Percentiles rank a stretch among this genome's conserved stretches.
Conservation (phyloP, 257 asterid species). For the Capsicum pubescens region DNA sequence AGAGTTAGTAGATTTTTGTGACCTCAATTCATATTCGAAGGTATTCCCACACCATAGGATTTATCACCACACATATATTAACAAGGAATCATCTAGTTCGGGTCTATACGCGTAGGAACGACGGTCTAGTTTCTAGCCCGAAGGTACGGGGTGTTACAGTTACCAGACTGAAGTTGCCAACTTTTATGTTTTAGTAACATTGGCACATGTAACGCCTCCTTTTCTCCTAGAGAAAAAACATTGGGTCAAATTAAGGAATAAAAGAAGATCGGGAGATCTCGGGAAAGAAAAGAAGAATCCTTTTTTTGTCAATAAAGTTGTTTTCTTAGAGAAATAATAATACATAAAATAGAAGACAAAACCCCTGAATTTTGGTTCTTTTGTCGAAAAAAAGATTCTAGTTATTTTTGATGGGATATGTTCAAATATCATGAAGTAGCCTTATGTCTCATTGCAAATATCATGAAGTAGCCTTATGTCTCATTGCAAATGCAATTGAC, state of each 20-base stretch:
- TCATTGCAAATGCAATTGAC: neutral
- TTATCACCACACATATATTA: no score
- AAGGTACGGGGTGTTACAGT: neutral
- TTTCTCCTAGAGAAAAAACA: neutral
- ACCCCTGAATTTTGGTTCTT: conserved; percentile 18
- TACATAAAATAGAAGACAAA: conserved; percentile 3
- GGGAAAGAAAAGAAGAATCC: neutral
- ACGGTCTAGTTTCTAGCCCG: no score
- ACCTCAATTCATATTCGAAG: no score
- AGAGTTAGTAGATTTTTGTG: no score
- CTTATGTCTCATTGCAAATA: no score
- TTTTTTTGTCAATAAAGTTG: neutral
- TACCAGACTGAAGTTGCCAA: neutral
- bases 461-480: neutral
- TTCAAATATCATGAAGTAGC: no score
- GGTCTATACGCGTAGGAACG: no score
- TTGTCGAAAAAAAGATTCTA: neutral
- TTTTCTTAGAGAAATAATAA: neutral
- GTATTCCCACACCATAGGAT: no score
- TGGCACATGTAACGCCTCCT: neutral
- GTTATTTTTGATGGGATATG: neutral
- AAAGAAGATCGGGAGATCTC: neutral
- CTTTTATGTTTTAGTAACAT: neutral
- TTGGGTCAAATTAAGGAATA: neutral
- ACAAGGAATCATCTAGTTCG: no score